These are phyloP conservation scores for Globisporangium middletonii DNA, from an alignment of 352 stramenopile genomes.

Conservation along the genomic window DNA sequence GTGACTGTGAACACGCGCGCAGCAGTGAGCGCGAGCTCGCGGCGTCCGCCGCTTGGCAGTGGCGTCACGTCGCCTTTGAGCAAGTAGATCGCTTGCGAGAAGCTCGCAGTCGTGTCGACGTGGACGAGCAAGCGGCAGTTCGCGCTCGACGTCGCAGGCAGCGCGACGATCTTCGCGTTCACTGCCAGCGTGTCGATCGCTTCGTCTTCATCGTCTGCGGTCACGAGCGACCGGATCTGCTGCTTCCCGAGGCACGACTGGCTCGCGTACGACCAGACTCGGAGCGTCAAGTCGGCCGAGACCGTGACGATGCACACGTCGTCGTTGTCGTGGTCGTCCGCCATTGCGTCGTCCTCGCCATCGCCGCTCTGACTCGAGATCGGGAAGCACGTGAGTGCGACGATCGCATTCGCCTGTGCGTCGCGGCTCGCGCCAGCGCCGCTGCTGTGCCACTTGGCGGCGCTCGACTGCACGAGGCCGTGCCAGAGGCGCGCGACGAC, in stretches of 20 bases:
- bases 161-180: conserved; percentile 51
- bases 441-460: conserved; percentile 27
- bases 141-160: conserved; percentile 43
- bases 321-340: conserved; percentile 29
- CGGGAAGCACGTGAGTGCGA: conserved; percentile 61
- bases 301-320: conserved; percentile 69
- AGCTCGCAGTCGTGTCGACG: conserved; percentile 47
- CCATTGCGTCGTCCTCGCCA: not conserved
- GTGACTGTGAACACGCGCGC: conserved; percentile 50
- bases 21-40: conserved; percentile 36
- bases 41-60: conserved; percentile 17
- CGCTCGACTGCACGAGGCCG: conserved; percentile 40
- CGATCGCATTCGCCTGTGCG: conserved; percentile 24
- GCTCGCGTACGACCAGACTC: conserved; percentile 59
- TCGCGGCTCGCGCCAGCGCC: conserved; percentile 19
- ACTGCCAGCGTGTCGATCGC: conserved; percentile 36
- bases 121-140: conserved; percentile 64
- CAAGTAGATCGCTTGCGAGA: conserved; percentile 56
- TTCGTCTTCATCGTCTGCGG: conserved; percentile 28
- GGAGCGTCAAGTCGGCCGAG: conserved; percentile 57
- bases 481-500: conserved; percentile 69
- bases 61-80: conserved; percentile 47
- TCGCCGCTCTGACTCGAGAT: conserved; percentile 25
- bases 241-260: conserved; percentile 66
- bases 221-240: conserved; percentile 33